These are phyloP conservation scores for Populus nigra DNA, from an alignment of 345 rosid species.

Conservation along the genomic window DNA sequence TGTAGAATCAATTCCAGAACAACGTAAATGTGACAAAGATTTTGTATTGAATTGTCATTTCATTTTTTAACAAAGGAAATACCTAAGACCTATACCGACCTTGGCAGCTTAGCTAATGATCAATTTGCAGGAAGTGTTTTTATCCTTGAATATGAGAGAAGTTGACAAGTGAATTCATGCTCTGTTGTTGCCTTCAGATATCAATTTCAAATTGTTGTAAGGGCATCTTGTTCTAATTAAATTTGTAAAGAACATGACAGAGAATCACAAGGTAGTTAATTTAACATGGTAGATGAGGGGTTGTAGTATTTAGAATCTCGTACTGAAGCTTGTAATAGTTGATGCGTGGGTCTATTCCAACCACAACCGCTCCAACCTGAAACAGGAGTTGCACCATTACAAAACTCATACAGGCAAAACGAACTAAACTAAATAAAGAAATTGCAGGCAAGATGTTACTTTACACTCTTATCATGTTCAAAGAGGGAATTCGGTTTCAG, in stretches of 20 bases:
- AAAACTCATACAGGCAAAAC: slow-evolving; percentile 12
- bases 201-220: not conserved
- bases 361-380: slow-evolving; percentile 97
- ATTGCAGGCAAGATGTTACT: slow-evolving; percentile 17
- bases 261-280: not conserved
- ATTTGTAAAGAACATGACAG: not conserved
- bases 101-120: not conserved
- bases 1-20: not conserved
- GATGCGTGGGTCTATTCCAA: slow-evolving; percentile 72
- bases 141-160: not conserved
- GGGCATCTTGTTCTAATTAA: not conserved
- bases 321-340: slow-evolving; percentile 97
- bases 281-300: slow-evolving; percentile 6
- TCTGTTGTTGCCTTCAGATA: not conserved
- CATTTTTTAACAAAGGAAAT: not conserved
- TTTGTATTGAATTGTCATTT: not conserved
- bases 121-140: not conserved
- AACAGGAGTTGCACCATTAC: slow-evolving; percentile 20
- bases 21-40: not conserved
- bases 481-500: slow-evolving; percentile 57
- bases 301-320: slow-evolving; percentile 27
- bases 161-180: not conserved
- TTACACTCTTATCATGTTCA: slow-evolving; percentile 77
- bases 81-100: not conserved
- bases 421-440: slow-evolving; percentile 5